Base-by-base conservation (phyloP, 805 yeast genomes). In the Yamadazyma scolyti region DNA sequence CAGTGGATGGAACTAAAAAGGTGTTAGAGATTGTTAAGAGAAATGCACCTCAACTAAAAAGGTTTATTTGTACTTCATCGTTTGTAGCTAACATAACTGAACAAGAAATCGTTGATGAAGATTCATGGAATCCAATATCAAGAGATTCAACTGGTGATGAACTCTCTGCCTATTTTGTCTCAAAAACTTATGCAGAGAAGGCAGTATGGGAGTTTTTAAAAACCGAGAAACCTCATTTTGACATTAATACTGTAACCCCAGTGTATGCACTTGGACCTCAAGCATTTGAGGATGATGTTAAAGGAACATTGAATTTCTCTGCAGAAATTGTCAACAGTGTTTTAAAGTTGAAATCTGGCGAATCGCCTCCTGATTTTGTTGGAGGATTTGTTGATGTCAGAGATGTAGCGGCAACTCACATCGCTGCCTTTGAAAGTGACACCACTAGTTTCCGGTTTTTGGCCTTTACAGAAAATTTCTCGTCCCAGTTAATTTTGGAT, bases 371-470 rank as follows among this genome's bases (percentile, higher is more conserved):
- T 2, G n/a, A 4, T 2, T 16, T n/a, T 8, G 13, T 10, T 1
- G 44, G 46, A 24, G 46, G 42, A 10, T 63, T 48, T 27, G 60
- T 72, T 21, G 82, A 78, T 50, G 83, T 78, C 5, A 65, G 82
- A 46, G 84, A 79, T 46, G 80, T 73, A 22, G 82, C 84, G 6
- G 48, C 47, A 33, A 75, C 79, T 6, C 86, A 79, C 46, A 43
- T 75, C 9, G 42, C 49, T 11, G 78, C 81, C 4, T 59, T 74
- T 34, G 70, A 68, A 43, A 58, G 39, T 11, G 35, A 27, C 5
- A 6, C n/a, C 6, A 31, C 40, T 10, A 23, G 22, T 11, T 24
- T 31, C n/a, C 30, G 44, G 21, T 34, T 26, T n/a, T 26, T 30
- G 7, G 9, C 27, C 7, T 6, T n/a, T 9, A 30, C 23, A 15